Percentiles rank a stretch among this genome's conserved stretches.
Conservation (phyloP, 2,329 filamentous ascomycete genomes). For the Sphaerostilbella broomeana region DNA sequence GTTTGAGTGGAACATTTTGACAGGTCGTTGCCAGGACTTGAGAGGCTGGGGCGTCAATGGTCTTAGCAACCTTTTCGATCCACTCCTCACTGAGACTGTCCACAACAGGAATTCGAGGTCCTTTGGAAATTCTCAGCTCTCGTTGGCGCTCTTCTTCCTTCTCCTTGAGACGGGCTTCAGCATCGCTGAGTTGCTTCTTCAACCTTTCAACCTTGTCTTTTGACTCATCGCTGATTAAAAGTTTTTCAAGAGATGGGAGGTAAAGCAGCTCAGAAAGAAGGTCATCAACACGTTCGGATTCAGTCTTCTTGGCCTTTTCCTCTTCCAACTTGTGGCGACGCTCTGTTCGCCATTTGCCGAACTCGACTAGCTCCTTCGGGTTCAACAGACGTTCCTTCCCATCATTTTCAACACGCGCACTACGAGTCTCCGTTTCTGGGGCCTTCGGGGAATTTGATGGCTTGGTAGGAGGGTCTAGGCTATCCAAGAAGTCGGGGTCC, state of each 20-base stretch:
- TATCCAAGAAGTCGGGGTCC: constrained; percentile 18
- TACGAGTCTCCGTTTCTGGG: too few relatives aligned
- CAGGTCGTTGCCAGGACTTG: constrained; percentile 37
- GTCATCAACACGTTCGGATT: constrained; percentile 9
- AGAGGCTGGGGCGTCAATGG: not conserved
- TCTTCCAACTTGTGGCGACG: constrained; percentile 5
- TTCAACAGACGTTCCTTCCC: not conserved
- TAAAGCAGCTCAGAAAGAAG: constrained; percentile 23
- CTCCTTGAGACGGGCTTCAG: too few relatives aligned
- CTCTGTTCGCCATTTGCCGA: not conserved
- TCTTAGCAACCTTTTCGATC: constrained; percentile 9
- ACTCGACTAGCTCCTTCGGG: not conserved
- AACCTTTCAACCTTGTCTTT: constrained; percentile 12
- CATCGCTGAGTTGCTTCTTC: constrained; percentile 22
- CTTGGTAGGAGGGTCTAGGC: constrained; percentile 13
- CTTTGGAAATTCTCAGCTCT: constrained; percentile 16
- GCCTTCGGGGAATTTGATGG: not conserved
- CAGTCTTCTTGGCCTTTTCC: not conserved
- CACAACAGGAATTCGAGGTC: constrained; percentile 20
- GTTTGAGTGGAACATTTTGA: constrained; percentile 43
- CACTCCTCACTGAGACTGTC: constrained; percentile 23
- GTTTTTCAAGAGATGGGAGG: constrained; percentile 21
- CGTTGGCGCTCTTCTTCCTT: constrained; percentile 20
- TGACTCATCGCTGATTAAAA: constrained; percentile 24
- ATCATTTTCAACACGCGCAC: too few relatives aligned